Evolutionary conservation across 2,329 filamentous ascomycete genomes (phyloP).

Genomic region (Colletotrichum horii): DNA sequence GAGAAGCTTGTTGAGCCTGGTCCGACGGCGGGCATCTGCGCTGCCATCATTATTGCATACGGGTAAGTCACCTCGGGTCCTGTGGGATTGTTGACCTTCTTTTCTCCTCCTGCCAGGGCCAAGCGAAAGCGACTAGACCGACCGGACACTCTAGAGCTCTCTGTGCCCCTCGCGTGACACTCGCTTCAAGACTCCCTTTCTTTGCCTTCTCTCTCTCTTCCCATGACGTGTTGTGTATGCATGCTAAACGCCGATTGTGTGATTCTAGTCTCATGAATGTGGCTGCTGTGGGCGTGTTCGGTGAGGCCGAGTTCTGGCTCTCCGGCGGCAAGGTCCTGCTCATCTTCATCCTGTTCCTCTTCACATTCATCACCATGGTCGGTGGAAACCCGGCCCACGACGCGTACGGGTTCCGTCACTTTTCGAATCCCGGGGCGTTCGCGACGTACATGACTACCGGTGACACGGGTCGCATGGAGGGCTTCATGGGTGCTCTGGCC

Average conservation of each 20-base stretch:
- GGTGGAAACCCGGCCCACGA: slow-evolving; percentile 28
- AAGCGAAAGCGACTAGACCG: neutral
- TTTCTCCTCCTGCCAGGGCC: neutral
- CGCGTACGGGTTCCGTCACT: slow-evolving; percentile 26
- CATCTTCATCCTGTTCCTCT: slow-evolving; percentile 67
- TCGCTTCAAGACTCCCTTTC: neutral
- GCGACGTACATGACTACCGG: slow-evolving; percentile 40
- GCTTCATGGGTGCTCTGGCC: slow-evolving; percentile 72
- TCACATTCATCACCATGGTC: slow-evolving; percentile 54
- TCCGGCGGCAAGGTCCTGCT: slow-evolving; percentile 58
- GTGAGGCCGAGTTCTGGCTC: slow-evolving; percentile 64
- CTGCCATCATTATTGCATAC: slow-evolving; percentile 23
- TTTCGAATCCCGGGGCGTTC: slow-evolving; percentile 18
- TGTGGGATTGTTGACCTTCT: neutral
- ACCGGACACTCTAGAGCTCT: slow-evolving; percentile 2
- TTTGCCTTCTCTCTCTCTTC: neutral
- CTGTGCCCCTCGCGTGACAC: slow-evolving; percentile 1
- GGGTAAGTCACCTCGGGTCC: slow-evolving; percentile 6
- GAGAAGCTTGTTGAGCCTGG: slow-evolving; percentile 18
- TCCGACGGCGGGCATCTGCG: slow-evolving; percentile 25
- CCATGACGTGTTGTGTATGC: slow-evolving; percentile 2
- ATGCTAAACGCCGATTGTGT: slow-evolving; percentile 17
- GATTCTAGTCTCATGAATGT: slow-evolving; percentile 24
- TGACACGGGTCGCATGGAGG: slow-evolving; percentile 70
- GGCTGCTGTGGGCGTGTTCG: slow-evolving; percentile 41